Percentiles rank a stretch among this genome's conserved stretches.
These are phyloP conservation scores for Brassica juncea DNA, from an alignment of 345 rosid species.

Conservation along the genomic window DNA sequence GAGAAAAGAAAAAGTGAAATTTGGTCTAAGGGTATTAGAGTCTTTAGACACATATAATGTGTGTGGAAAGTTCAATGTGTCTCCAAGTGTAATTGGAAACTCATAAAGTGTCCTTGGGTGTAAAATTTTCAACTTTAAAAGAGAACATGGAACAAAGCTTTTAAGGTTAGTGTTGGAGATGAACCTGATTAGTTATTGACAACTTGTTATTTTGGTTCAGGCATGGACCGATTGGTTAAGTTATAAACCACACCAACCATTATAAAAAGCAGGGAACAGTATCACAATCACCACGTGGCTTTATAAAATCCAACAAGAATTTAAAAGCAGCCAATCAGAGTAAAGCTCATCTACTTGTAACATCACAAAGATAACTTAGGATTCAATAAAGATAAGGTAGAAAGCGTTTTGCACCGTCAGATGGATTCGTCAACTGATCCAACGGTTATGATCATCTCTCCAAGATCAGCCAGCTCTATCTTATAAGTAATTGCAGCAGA, in stretches of 20 bases:
- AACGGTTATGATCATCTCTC: conserved; percentile 32
- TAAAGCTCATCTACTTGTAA: conserved; percentile 13
- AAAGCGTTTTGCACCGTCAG: conserved; percentile 47
- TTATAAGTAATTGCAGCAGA: not conserved
- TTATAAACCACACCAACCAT: not conserved
- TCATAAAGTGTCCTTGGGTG: too few relatives aligned
- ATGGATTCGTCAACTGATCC: conserved; percentile 70
- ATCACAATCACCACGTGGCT: conserved; percentile 12
- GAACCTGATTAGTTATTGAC: too few relatives aligned
- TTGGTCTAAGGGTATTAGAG: too few relatives aligned
- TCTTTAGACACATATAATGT: too few relatives aligned
- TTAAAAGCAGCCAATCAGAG: conserved; percentile 13
- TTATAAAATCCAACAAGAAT: not conserved
- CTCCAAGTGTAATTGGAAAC: too few relatives aligned
- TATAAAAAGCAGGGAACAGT: not conserved
- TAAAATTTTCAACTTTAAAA: not conserved
- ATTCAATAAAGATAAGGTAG: conserved; percentile 60
- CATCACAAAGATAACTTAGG: conserved; percentile 52
- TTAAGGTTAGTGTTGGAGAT: not conserved
- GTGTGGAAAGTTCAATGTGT: too few relatives aligned
- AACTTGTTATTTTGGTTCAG: too few relatives aligned
- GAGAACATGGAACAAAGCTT: not conserved
- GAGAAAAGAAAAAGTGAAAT: too few relatives aligned
- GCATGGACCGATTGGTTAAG: not conserved
- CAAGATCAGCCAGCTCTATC: conserved; percentile 12